phyloP scores from a whole-genome alignment of 176 grass and related monocot genomes.

The Eleusine coracana region DNA sequence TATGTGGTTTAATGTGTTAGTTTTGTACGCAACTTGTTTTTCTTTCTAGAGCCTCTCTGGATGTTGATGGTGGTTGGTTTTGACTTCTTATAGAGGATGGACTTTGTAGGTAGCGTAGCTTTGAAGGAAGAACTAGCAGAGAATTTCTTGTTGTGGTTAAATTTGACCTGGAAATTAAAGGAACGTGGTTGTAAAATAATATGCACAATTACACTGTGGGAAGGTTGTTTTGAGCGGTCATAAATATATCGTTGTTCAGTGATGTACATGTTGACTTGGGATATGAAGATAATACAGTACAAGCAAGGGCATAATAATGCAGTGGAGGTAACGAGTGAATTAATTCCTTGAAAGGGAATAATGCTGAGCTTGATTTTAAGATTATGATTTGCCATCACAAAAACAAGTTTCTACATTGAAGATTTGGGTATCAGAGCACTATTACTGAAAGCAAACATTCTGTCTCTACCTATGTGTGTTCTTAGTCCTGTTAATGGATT shows the following conservation, averaged over 20 bases:
- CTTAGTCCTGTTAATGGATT: no score
- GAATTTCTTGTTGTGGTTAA: slow-evolving; percentile 21
- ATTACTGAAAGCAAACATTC: not conserved
- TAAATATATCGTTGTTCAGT: slow-evolving; percentile 4
- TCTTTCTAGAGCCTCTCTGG: slow-evolving; percentile 11
- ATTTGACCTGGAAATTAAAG: slow-evolving; percentile 26
- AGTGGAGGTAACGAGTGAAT: not conserved
- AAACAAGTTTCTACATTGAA: slow-evolving; percentile 11
- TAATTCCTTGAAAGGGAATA: not conserved
- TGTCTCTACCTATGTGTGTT: not conserved
- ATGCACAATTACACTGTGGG: not conserved
- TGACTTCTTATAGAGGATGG: slow-evolving; percentile 34
- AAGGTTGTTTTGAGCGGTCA: not conserved
- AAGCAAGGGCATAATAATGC: not conserved
- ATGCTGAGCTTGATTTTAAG: not conserved
- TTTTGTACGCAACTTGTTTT: not conserved
- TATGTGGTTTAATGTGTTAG: not conserved
- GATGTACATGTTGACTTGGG: not conserved
- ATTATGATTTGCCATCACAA: not conserved
- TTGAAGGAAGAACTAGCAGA: slow-evolving; percentile 2
- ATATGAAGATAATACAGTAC: not conserved
- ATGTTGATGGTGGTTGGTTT: slow-evolving; percentile 33
- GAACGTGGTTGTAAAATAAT: slow-evolving; percentile 8
- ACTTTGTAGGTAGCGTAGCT: slow-evolving; percentile 16
- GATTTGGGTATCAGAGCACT: not conserved